Percentiles rank a stretch among this genome's conserved stretches.
phyloP scores from a whole-genome alignment of 2,329 filamentous ascomycete species.

The Colletotrichum orchidophilum region DNA sequence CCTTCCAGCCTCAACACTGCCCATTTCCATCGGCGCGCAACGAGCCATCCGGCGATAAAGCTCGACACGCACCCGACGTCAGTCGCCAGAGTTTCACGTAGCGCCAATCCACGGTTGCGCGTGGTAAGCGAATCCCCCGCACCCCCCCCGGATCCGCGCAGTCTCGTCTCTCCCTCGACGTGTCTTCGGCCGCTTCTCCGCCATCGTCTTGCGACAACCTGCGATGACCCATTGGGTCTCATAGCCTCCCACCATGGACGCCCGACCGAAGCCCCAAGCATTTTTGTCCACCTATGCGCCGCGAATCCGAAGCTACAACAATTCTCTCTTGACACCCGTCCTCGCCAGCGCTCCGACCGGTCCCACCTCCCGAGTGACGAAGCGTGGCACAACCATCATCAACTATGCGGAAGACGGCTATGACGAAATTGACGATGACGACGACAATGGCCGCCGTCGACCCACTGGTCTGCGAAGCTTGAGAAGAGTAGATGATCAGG shows the following conservation, averaged over 20 bases:
- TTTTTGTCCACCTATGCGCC: constrained; percentile 93
- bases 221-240: constrained; percentile 32
- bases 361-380: constrained; percentile 84
- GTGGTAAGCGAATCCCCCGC: background rate
- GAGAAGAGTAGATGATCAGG: constrained; percentile 71
- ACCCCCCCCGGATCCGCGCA: too few species aligned
- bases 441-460: constrained; percentile 78
- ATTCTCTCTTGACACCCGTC: constrained; percentile 88
- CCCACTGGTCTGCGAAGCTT: constrained; percentile 86
- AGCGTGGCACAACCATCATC: constrained; percentile 94
- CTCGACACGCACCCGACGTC: background rate
- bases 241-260: constrained; percentile 52
- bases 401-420: constrained; percentile 98
- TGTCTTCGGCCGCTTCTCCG: background rate
- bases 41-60: background rate
- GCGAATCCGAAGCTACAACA: constrained; percentile 88
- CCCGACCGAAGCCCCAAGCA: constrained; percentile 73
- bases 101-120: background rate
- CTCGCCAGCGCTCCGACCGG: constrained; percentile 75
- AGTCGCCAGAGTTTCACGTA: background rate
- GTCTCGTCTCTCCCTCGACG: constrained; percentile 5
- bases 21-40: constrained; percentile 13
- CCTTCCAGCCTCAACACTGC: constrained; percentile 9
- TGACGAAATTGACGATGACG: constrained; percentile 80
- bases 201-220: constrained; percentile 29